A percentile compares a stretch with the other conserved stretches of the same genome.
phyloP scores from a whole-genome alignment of 371 early-diverging fungal species.

The Caulochytrium protostelioides region DNA sequence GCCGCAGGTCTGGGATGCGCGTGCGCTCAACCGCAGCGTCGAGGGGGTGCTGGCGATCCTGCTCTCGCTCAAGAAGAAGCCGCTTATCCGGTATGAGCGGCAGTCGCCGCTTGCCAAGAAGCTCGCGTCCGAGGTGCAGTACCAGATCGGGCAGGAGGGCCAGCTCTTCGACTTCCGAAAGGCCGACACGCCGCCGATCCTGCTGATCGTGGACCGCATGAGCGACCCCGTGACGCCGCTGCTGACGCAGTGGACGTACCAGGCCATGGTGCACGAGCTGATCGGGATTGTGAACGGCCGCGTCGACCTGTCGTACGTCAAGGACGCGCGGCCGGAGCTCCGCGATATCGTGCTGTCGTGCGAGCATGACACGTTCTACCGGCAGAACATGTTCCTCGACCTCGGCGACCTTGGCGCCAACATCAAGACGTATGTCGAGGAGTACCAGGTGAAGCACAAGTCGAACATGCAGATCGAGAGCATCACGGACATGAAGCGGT shows the following conservation, averaged over 20 bases:
- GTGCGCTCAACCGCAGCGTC: slow-evolving; percentile 45
- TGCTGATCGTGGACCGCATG: slow-evolving; percentile 80
- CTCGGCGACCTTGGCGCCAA: slow-evolving; percentile 83
- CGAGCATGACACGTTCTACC: slow-evolving; percentile 69
- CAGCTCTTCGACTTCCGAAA: slow-evolving; percentile 59
- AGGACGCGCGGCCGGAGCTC: slow-evolving; percentile 46
- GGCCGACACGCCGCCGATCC: slow-evolving; percentile 58
- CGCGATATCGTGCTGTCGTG: slow-evolving; percentile 65
- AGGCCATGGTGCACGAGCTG: slow-evolving; percentile 95
- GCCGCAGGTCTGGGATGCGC: slow-evolving; percentile 43
- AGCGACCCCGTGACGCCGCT: slow-evolving; percentile 96
- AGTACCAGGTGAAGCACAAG: slow-evolving; percentile 71
- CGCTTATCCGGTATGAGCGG: slow-evolving; percentile 66
- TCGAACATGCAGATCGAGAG: slow-evolving; percentile 74
- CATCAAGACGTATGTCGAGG: slow-evolving; percentile 78
- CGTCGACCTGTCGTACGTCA: slow-evolving; percentile 58
- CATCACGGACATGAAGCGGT: slow-evolving; percentile 89
- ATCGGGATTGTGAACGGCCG: slow-evolving; percentile 84
- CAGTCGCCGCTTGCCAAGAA: slow-evolving; percentile 53
- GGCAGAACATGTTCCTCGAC: slow-evolving; percentile 65
- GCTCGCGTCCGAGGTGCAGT: slow-evolving; percentile 61
- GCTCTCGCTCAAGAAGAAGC: slow-evolving; percentile 69
- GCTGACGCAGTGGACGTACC: slow-evolving; percentile 95
- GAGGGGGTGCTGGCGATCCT: slow-evolving; percentile 57
- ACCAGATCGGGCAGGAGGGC: slow-evolving; percentile 54